Base-by-base conservation (phyloP, 2,329 filamentous ascomycete genomes). In the Scedosporium boydii region DNA sequence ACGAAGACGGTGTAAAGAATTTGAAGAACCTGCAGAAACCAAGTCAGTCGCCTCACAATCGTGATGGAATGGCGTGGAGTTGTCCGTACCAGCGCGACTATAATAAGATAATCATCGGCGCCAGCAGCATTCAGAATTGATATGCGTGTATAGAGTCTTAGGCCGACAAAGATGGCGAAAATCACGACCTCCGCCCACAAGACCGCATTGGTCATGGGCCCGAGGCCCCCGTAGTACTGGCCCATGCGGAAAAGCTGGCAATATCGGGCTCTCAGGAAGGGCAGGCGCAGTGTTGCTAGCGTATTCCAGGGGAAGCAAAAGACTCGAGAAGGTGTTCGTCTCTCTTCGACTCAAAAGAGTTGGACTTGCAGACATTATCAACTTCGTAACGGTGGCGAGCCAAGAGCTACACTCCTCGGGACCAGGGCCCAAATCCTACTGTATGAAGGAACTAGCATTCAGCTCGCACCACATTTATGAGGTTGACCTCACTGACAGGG, bases 141-240 rank as follows among this genome's bases (percentile, higher is more conserved):
- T n/a, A 55, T 27, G 51, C 51, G 51, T 5, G 51, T 55, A 16
- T 55, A 55, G 21, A 55, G 51, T 16, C 51, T 55, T 14, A 55
- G 21, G 51, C 21, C 21, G 18, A 55, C 51, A 23, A 55, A 55
- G 44, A 55, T 23, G 51, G 51, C 51, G 12, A 55, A 55, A 21
- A 55, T 55, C 7, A 5, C 51, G 21, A 55, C 51, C 23, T 55
- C 51, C 23, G 23, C 51, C 51, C 51, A 55, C 51, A 55, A 27
- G 51, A 55, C 51, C 51, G 23, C 51, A 27, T 55, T 55, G 51
- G 51, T 55, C 51, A 55, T 55, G 51, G 51, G 51, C 51, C 51
- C 51, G 51, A 55, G 51, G 18, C 51, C 51, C 4, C 51, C 51
- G 16, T 55, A 55, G 51, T 55, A 55, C 51, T 23, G 51, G 23